Evolutionary conservation across 225 moss, liverwort and hornwort genomes (phyloP).

Genomic region (Thuidium tamariscinum): DNA sequence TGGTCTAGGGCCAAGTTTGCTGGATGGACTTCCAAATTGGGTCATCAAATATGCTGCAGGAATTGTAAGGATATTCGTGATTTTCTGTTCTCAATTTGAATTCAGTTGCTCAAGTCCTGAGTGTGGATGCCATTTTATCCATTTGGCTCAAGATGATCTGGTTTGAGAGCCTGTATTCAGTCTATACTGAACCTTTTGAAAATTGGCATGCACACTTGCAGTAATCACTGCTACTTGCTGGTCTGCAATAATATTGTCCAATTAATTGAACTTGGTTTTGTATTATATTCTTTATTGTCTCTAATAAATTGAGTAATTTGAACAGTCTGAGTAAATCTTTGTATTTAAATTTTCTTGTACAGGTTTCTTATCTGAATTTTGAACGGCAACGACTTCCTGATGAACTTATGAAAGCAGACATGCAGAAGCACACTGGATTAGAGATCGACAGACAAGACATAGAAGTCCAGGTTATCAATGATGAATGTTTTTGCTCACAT

Average conservation of each 20-base stretch:
- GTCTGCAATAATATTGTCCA: neutral
- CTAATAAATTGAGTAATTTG: neutral
- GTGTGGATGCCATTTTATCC: neutral
- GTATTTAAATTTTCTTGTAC: neutral
- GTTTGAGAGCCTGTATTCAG: neutral
- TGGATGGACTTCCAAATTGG: conserved; percentile 83
- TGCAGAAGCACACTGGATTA: conserved; percentile 57
- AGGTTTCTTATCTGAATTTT: conserved; percentile 87
- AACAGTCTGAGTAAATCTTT: neutral
- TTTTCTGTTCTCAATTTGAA: neutral
- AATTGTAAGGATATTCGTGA: conserved; percentile 37
- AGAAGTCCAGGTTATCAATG: conserved; percentile 68
- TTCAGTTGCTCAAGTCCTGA: neutral
- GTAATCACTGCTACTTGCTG: neutral
- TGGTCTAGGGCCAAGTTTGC: conserved; percentile 75
- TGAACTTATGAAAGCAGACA: conserved; percentile 79
- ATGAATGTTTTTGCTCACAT: neutral
- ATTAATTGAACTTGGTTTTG: neutral
- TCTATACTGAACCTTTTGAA: neutral
- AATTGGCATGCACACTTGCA: neutral
- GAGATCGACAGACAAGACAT: conserved; percentile 72
- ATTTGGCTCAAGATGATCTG: neutral
- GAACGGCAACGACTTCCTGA: conserved; percentile 82
- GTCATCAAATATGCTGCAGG: conserved; percentile 87
- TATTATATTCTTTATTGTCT: neutral